phyloP scores from a whole-genome alignment of 1,139 yeast genomes.

The Yamadazyma triangularis region DNA sequence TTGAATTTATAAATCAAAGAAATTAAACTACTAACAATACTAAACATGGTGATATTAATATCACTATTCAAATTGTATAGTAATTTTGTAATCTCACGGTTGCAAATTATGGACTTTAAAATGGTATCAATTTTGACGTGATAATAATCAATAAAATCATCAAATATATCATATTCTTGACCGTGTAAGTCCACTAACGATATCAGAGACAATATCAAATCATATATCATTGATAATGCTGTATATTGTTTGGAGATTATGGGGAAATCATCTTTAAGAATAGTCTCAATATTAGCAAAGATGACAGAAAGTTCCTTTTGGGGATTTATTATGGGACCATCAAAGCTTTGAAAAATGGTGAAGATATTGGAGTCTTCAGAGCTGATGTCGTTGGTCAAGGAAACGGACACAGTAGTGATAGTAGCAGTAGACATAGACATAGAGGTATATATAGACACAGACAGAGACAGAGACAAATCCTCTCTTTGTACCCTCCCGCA shows the following conservation, averaged over 20 bases:
- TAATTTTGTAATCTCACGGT: conserved; percentile 2
- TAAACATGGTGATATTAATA: conserved; percentile 5
- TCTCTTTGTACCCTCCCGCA: background rate
- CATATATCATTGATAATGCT: conserved; percentile 7
- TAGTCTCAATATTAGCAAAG: conserved; percentile 14
- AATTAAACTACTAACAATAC: no score
- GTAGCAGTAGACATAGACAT: no score
- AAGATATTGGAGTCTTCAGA: conserved; percentile 13
- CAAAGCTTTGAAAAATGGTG: conserved; percentile 10
- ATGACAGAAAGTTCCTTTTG: conserved; percentile 14
- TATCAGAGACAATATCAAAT: conserved; percentile 9
- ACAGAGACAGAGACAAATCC: background rate
- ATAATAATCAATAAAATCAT: conserved; percentile 10
- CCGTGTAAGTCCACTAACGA: conserved; percentile 6
- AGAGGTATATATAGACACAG: no score
- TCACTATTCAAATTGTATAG: conserved; percentile 7
- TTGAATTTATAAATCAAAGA: no score
- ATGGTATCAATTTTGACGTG: conserved; percentile 2
- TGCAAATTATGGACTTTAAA: conserved; percentile 5
- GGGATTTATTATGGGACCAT: conserved; percentile 5
- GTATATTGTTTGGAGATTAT: no score
- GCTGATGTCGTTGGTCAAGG: conserved; percentile 5
- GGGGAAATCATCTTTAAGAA: conserved; percentile 11
- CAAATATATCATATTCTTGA: conserved; percentile 3
- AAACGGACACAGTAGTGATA: no score